Evolutionary conservation across 805 yeast genomes (phyloP), one percentile per base, ranked within the genome.

Genomic region (Teunomyces funiuensis): DNA sequence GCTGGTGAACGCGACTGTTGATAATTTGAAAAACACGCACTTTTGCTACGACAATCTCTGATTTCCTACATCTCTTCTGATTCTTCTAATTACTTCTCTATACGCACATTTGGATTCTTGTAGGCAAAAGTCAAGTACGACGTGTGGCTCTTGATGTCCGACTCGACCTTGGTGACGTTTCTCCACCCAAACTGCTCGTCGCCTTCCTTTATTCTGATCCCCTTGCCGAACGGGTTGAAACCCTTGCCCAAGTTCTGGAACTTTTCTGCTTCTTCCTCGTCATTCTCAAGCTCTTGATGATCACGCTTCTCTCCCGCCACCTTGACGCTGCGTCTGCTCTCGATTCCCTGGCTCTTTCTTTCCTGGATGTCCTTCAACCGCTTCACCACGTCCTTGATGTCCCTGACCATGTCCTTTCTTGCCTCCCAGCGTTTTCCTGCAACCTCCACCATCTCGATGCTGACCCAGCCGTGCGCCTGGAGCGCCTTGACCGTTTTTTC

Each of bases 201-300:
- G 41, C 99, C 99, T 65, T 91, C 97, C 52, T 74, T 77, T 28
- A 93, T 76, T 50, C 96, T 77, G 47, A 74, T 65, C 10, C 98
- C 97, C 57, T 81, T 85, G 2, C 99, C 98, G 70, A 93, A 93
- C 4, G 98, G 97, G 60, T 91, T 90, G 63, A 73, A 90, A 16
- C 86, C 85, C 42, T 65, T 64, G 31, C 65, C 71, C 33, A 51
- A 33, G 40, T 57, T 41, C 68, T 67, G 60, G 58, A 52, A 66
- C 41, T 67, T 74, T 16, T 43, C 45, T n/a, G 29, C 39, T 13
- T 43, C 56, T 40, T 54, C 39, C 47, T 31, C 26, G 8, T 40
- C 50, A 4, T 39, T 33, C 2, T 50, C 55, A 14, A 36, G 44
- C 28, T 54, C 59, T 2, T 44, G 51, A 4, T 42, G 37, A 6